Conservation (phyloP, 2,329 filamentous ascomycete species). For the Aspergillus intermedius region DNA sequence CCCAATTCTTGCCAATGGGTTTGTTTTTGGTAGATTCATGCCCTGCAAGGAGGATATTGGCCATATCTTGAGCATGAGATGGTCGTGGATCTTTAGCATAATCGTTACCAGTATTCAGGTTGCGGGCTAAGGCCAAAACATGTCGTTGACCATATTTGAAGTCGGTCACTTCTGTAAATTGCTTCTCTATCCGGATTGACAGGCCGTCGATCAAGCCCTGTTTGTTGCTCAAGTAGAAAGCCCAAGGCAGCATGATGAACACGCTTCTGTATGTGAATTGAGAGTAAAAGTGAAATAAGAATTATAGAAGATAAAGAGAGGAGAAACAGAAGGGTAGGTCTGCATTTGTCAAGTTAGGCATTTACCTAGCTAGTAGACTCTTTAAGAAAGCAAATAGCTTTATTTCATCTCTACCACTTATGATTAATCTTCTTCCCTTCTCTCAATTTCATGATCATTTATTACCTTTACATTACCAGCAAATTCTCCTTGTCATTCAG, state of each 20-base stretch:
- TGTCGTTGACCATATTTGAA: neutral
- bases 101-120: neutral
- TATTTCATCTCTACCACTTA: no score
- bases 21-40: neutral
- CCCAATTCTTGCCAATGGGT: constrained; percentile 1
- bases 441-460: no score
- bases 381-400: no score
- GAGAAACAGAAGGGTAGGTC: neutral
- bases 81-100: neutral
- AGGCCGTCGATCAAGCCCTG: neutral
- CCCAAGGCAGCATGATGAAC: neutral
- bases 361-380: no score
- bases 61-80: neutral
- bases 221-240: neutral
- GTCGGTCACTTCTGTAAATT: neutral
- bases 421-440: no score
- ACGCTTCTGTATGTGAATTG: neutral
- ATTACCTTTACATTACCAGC: no score
- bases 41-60: constrained; percentile 1
- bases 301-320: neutral
- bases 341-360: neutral
- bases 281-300: neutral
- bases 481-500: no score
- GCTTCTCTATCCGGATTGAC: neutral
- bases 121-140: neutral